A percentile compares a stretch with the other conserved stretches of the same genome.
These are phyloP conservation scores for Mallotus japonicus DNA, from an alignment of 441 rosid species.

Conservation along the genomic window DNA sequence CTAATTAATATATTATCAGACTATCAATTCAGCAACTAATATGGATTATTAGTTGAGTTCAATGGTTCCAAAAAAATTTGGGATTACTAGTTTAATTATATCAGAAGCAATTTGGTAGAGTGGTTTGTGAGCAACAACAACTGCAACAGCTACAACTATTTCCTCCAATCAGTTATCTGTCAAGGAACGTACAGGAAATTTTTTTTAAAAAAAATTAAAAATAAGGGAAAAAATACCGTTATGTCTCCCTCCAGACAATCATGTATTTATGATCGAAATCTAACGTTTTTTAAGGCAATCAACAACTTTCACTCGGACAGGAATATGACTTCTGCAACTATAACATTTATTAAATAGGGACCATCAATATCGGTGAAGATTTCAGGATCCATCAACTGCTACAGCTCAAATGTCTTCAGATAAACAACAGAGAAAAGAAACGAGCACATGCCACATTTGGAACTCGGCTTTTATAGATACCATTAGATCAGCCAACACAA, in stretches of 20 bases:
- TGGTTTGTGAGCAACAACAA: slow-evolving; percentile 8
- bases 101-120: slow-evolving; percentile 8
- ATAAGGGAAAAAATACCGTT: not conserved
- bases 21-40: not conserved
- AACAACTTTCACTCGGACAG: not conserved
- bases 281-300: not conserved
- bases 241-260: not conserved
- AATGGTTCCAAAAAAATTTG: too few relatives aligned
- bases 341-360: not conserved
- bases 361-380: not conserved
- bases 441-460: too few relatives aligned
- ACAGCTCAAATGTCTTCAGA: not conserved
- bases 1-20: slow-evolving; percentile 3
- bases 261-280: not conserved
- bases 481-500: not conserved
- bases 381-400: slow-evolving; percentile 2
- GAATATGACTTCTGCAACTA: not conserved
- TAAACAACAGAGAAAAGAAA: not conserved
- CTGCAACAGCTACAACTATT: not conserved
- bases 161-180: not conserved
- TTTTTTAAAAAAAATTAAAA: too few relatives aligned
- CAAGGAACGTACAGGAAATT: not conserved
- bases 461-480: not conserved
- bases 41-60: not conserved
- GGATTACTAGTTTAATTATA: not conserved